phyloP scores from a whole-genome alignment of 352 stramenopile species.

The Thalassiosira sp. region DNA sequence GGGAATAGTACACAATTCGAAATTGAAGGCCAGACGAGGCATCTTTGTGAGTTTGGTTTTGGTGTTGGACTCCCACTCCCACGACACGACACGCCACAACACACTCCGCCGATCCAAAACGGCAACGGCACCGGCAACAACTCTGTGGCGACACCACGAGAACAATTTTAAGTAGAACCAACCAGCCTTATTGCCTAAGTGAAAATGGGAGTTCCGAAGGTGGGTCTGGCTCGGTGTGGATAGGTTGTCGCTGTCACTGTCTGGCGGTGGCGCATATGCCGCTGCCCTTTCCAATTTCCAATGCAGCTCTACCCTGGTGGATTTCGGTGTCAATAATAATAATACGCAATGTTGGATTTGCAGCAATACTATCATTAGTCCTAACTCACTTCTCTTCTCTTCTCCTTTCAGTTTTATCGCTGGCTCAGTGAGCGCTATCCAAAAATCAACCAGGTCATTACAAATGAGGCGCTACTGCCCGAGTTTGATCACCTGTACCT shows the following conservation, averaged over 20 bases:
- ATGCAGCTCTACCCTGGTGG: too few relatives aligned
- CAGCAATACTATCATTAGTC: too few relatives aligned
- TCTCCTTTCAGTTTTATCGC: slow-evolving; percentile 79
- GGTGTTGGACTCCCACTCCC: too few relatives aligned
- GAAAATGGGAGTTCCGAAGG: slow-evolving; percentile 71
- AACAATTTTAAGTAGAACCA: too few relatives aligned
- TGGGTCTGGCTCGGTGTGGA: slow-evolving; percentile 11
- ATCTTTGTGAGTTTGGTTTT: background rate
- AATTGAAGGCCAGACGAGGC: background rate
- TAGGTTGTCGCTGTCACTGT: background rate
- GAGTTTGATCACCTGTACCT: slow-evolving; percentile 99
- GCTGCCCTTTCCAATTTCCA: background rate
- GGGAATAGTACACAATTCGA: too few relatives aligned
- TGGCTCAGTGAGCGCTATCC: slow-evolving; percentile 90
- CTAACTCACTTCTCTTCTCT: too few relatives aligned
- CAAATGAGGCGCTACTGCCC: slow-evolving; percentile 94
- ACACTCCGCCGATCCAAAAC: too few relatives aligned
- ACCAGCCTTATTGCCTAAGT: background rate
- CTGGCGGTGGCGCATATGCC: slow-evolving; percentile 13
- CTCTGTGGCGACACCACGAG: too few relatives aligned
- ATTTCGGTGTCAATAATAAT: background rate
- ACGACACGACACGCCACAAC: too few relatives aligned
- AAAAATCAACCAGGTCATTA: slow-evolving; percentile 98
- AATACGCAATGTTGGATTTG: background rate
- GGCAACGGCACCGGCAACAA: too few relatives aligned